Evolutionary conservation across 1,284 basidiomycete genomes (phyloP), one percentile per base, ranked within the genome.

Genomic region (Trametes pubescens): DNA sequence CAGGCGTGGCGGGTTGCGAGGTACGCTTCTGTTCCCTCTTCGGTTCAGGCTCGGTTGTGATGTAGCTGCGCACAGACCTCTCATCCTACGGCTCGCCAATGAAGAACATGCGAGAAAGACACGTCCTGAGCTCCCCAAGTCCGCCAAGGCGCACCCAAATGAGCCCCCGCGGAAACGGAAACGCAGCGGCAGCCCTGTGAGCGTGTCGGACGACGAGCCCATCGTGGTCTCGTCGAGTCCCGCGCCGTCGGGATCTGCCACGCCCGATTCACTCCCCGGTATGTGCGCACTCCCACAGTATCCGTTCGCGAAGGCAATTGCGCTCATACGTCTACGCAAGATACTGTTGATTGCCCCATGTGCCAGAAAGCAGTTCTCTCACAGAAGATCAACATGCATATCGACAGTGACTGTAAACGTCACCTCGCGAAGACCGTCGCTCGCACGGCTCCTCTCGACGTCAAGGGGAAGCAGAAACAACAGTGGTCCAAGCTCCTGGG

Each of bases 1-100:
- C 73, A 76, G 13, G 81, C 84, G 14, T 93, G 92, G 90, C 84
- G 82, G 62, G 70, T 74, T 22, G 84, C 88, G 16, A 85, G 92
- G 92, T 90, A 67, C 46, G 81, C 69, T 24, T 66, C 43, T n/a
- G 7, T 24, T 37, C 2, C 22, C 29, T 11, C 3, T 43, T 57
- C 60, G 53, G 44, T 34, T 26, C 9, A 2, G 24, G 13, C 2
- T 48, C 24, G 11, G 21, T 34, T 2, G 34, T 21, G 34, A 24
- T 11, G 13, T 21, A 16, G 6, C 51, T 18, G 2, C 4, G 18
- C 21, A 51, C 40, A 49, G 62, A 26, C 59, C 57, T 2, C 57
- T 57, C 48, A 52, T 74, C 1, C 67, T 76, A 7, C 68, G 63
- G n/a, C 56, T 71, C 9, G 53, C 59, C 6, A 62, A 59, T 2